Conservation (phyloP, 352 stramenopile species). For the Globisporangium barbulae region DNA sequence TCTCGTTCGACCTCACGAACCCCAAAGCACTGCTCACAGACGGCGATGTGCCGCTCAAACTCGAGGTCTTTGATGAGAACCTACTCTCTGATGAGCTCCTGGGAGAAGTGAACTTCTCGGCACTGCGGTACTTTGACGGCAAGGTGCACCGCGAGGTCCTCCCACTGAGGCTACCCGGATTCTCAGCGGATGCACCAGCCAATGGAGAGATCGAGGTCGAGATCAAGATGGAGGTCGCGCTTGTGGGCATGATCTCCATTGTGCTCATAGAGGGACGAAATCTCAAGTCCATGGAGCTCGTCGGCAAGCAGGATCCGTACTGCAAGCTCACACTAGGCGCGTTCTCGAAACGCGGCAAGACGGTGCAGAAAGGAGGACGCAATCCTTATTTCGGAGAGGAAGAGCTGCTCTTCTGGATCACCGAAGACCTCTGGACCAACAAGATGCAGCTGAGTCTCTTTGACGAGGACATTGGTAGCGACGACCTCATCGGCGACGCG, state of each 20-base stretch:
- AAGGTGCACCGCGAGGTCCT: slow-evolving; percentile 52
- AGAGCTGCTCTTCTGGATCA: slow-evolving; percentile 90
- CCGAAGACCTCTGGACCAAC: slow-evolving; percentile 86
- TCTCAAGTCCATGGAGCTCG: slow-evolving; percentile 89
- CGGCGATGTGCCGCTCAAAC: slow-evolving; percentile 62
- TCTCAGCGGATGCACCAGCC: slow-evolving; percentile 10
- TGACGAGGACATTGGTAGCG: slow-evolving; percentile 88
- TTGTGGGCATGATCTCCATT: slow-evolving; percentile 82
- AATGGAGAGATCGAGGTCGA: slow-evolving; percentile 66
- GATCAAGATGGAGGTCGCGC: slow-evolving; percentile 71
- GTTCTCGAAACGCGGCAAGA: slow-evolving; percentile 74
- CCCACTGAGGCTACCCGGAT: slow-evolving; percentile 42
- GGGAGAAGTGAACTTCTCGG: slow-evolving; percentile 59
- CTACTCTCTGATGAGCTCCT: slow-evolving; percentile 85
- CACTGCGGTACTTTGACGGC: slow-evolving; percentile 79
- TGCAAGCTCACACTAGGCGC: slow-evolving; percentile 77
- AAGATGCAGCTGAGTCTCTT: slow-evolving; percentile 73
- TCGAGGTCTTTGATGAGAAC: slow-evolving; percentile 89
- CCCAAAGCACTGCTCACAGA: slow-evolving; percentile 63
- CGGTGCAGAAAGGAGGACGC: slow-evolving; percentile 68
- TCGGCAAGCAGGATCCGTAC: slow-evolving; percentile 90
- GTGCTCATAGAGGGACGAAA: slow-evolving; percentile 86
- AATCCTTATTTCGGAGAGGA: slow-evolving; percentile 92
- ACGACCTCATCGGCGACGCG: slow-evolving; percentile 86
- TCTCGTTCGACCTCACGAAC: slow-evolving; percentile 83